Base-by-base conservation (phyloP, 495 filamentous ascomycete species). In the Viridothelium virens region DNA sequence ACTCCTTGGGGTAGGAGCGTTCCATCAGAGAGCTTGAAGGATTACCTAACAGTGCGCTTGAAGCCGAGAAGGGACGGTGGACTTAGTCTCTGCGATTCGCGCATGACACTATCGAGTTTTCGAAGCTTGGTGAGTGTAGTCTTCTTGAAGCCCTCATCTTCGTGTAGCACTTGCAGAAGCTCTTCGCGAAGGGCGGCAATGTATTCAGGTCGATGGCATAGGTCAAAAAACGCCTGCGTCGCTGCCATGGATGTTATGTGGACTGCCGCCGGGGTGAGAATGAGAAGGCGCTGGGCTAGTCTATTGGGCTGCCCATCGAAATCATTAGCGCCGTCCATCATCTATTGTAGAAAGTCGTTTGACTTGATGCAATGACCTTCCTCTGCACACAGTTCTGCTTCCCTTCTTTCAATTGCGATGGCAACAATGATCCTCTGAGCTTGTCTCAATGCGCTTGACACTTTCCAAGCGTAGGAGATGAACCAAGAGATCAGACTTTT, bases 21-120 rank as follows among this genome's bases (percentile, higher is more conserved):
- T 61, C 73, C 73, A 62, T 75, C 67, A 41, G 71, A 70, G 25
- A 75, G 67, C 11, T 53, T 73, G 37, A 74, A 68, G 61, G 62
- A 46, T n/a, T 47, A 48, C 2, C 67, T 41, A 12, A 71, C 68
- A 9, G 69, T 34, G 36, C 73, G 73, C 18, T 70, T 67, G 14
- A 69, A 56, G 33, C 66, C 61, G 34, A 72, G 74, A 37, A 79
- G 37, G 67, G 74, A 77, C 7, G 74, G 72, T 16, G 79, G 77
- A 41, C 70, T 70, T 31, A 80, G 73, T 3, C 84, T 73, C 64
- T 79, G 77, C 10, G 76, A 74, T 69, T 86, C 84, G 56, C 82
- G 81, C 61, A 85, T 77, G 70, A 85, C 83, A 64, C 77, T 81
- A 71, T 86, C 84, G 63, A 86, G 63, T 70, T 82, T 83, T 62